These are phyloP conservation scores for Rhododendron simsii DNA, from an alignment of 148 eudicot genomes.

Conservation along the genomic window DNA sequence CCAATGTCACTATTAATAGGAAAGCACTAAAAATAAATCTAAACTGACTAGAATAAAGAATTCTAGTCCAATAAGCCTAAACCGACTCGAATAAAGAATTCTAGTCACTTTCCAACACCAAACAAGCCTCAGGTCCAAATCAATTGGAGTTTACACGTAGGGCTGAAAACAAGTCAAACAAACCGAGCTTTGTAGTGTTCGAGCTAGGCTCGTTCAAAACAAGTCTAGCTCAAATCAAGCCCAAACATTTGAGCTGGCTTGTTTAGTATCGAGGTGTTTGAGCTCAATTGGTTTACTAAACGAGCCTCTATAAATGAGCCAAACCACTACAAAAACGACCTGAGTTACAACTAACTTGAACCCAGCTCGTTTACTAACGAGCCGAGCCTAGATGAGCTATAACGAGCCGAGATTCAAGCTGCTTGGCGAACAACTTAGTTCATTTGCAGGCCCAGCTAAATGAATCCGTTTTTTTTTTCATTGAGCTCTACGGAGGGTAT, in stretches of 20 bases:
- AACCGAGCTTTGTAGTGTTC: background rate
- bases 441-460: background rate
- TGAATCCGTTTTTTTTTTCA: background rate
- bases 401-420: background rate
- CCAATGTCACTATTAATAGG: too few relatives aligned
- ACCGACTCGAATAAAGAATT: too few relatives aligned
- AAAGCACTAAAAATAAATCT: too few relatives aligned
- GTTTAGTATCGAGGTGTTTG: background rate
- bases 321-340: too few relatives aligned
- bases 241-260: background rate
- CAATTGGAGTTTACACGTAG: background rate
- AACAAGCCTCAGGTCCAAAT: background rate
- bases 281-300: background rate
- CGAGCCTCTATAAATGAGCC: too few relatives aligned
- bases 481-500: background rate
- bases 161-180: background rate
- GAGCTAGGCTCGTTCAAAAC: background rate
- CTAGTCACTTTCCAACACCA: too few relatives aligned
- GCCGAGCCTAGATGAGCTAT: background rate
- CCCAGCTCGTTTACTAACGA: background rate
- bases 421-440: background rate
- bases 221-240: background rate
- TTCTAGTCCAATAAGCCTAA: too few relatives aligned
- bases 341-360: background rate
- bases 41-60: too few relatives aligned